phyloP scores from a whole-genome alignment of 2,329 filamentous ascomycete species.

The Exophiala alcalophila region DNA sequence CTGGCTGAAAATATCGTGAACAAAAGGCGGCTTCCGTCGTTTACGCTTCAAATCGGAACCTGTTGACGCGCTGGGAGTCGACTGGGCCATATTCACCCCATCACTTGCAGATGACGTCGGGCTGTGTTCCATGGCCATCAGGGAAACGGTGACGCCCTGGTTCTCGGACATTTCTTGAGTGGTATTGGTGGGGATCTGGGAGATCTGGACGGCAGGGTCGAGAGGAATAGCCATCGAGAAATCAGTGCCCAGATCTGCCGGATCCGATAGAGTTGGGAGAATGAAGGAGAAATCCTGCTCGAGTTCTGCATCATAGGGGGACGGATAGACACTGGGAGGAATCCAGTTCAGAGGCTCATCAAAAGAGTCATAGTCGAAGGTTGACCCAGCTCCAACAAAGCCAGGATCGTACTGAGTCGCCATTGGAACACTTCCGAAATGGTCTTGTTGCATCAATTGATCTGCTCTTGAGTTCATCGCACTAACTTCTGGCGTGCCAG shows the following conservation, averaged over 20 bases:
- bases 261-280: conserved; percentile 18
- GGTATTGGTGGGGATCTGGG: conserved; percentile 40
- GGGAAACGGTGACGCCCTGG: conserved; percentile 7
- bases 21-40: conserved; percentile 19
- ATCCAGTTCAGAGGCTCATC: conserved; percentile 40
- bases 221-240: conserved; percentile 17
- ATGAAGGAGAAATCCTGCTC: conserved; percentile 33
- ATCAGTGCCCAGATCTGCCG: conserved; percentile 16
- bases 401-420: conserved; percentile 6
- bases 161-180: conserved; percentile 40
- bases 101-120: conserved; percentile 25
- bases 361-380: conserved; percentile 38
- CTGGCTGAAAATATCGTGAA: conserved; percentile 15
- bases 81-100: conserved; percentile 12
- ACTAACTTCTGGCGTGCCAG: neutral
- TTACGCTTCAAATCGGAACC: conserved; percentile 22
- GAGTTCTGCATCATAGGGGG: conserved; percentile 41
- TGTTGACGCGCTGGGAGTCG: conserved; percentile 4
- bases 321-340: conserved; percentile 37
- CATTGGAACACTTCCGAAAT: conserved; percentile 8
- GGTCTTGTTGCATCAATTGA: conserved; percentile 10
- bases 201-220: conserved; percentile 10
- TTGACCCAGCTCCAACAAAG: conserved; percentile 6
- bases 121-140: conserved; percentile 18
- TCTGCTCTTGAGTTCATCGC: neutral